These are phyloP conservation scores for Isabelozyma pseudorhagii DNA, from an alignment of 805 yeast genomes.

Conservation along the genomic window DNA sequence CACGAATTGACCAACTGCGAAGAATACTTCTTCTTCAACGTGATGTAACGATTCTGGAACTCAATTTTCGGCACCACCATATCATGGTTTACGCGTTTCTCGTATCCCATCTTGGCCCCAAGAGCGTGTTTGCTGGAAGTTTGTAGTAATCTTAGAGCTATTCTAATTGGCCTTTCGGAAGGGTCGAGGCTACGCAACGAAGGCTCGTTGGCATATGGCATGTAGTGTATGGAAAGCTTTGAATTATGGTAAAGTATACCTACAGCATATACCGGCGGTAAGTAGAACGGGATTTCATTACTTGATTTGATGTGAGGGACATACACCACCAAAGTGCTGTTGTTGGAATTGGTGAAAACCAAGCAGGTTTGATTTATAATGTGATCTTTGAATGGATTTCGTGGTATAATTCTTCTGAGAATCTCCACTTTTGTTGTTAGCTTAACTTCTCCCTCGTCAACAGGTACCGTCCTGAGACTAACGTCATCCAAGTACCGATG, in stretches of 20 bases:
- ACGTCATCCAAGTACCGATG: conserved; percentile 34
- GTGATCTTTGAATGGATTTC: conserved; percentile 84
- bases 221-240: conserved; percentile 67
- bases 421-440: conserved; percentile 44
- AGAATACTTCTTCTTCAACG: conserved; percentile 79
- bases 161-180: conserved; percentile 68
- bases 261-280: conserved; percentile 82
- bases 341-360: conserved; percentile 32
- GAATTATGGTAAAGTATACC: conserved; percentile 56
- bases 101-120: conserved; percentile 82
- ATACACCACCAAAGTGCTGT: conserved; percentile 61
- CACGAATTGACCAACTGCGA: conserved; percentile 71
- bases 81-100: conserved; percentile 86
- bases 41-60: conserved; percentile 80
- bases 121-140: conserved; percentile 81
- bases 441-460: conserved; percentile 12
- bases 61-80: conserved; percentile 74
- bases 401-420: conserved; percentile 85
- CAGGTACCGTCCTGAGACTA: conserved; percentile 26
- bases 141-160: conserved; percentile 73
- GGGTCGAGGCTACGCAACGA: conserved; percentile 31
- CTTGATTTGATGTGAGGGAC: conserved; percentile 65
- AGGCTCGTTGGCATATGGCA: conserved; percentile 48
- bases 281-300: conserved; percentile 77
- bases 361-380: conserved; percentile 84